Base-by-base conservation (phyloP, 495 filamentous ascomycete species). In the Lichenothelia convexa region DNA sequence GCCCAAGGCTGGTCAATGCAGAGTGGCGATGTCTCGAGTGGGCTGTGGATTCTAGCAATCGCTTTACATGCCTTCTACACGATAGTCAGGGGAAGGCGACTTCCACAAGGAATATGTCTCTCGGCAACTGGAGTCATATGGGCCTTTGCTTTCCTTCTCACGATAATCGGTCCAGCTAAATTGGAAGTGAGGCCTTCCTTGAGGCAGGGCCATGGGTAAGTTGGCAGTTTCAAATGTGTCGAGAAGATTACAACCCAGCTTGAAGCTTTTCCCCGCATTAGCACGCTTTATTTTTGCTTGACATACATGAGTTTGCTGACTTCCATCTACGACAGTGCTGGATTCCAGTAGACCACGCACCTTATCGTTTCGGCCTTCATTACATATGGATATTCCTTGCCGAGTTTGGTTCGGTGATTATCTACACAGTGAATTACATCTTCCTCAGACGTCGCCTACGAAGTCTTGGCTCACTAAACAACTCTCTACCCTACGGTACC, bases 1-100 rank as follows among this genome's bases (percentile, higher is more conserved):
- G 63, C 67, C 0, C 78, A 86, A 49, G 79, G 71, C 17, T 72
- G 76, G 57, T 74, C 80, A 46, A 59, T 84, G 7, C 71, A 73
- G 30, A 67, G 71, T 0, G 79, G 79, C 30, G 78, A 84, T 48
- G 59, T 82, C 7, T 61, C 69, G 0, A 74, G 68, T 47, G 78
- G 76, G 35, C 61, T 75, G 22, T 83, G 81, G 44, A 75, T 82
- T 18, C 39, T 59, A 15, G 49, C 51, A 0, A 56, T 60, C 30
- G 57, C 51, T 0, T 17, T 57, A 3, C 38, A 48, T 21, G 79
- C 77, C 0, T 80, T 76, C 44, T 55, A 74, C 24, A 56, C 68
- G 1, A 67, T 80, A 1, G 70, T 78, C 8, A 59, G 63, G 46
- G 64, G 70, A 0, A 65, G 62, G 35, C 70, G 65, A 35, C 54